Conservation (phyloP, 768 basidiomycete species). For the Chalciporus sphaerocephalus region DNA sequence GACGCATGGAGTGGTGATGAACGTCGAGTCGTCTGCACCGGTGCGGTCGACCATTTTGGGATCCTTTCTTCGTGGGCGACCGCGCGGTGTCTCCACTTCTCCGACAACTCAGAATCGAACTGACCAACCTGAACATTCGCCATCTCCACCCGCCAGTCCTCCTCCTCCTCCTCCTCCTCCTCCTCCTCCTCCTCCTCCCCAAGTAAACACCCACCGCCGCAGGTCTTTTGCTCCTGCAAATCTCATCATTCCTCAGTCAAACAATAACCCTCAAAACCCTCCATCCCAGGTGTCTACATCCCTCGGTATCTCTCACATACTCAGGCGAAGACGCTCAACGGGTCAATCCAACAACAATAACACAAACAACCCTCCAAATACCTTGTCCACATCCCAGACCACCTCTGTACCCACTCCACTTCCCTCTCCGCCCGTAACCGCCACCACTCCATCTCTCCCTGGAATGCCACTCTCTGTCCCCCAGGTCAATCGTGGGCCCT, state of each 20-base stretch:
- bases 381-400: constrained; percentile 1
- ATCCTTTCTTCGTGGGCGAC: constrained; percentile 65
- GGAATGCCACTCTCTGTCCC: constrained; percentile 20
- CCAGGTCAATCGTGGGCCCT: constrained; percentile 18
- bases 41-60: constrained; percentile 62
- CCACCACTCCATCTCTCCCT: constrained; percentile 11
- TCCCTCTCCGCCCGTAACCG: constrained; percentile 20
- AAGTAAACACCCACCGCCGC: constrained; percentile 32
- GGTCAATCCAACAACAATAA: constrained; percentile 42
- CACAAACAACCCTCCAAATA: constrained; percentile 5
- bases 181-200: constrained; percentile 23
- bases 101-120: constrained; percentile 28
- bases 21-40: constrained; percentile 30
- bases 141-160: constrained; percentile 44
- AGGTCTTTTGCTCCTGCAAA: constrained; percentile 38
- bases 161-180: constrained; percentile 25
- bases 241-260: constrained; percentile 34
- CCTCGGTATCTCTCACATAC: constrained; percentile 56
- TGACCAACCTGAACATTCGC: constrained; percentile 31
- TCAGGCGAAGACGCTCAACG: constrained; percentile 63
- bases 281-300: constrained; percentile 25
- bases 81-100: constrained; percentile 63
- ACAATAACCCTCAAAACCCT: constrained; percentile 25
- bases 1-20: constrained; percentile 6
- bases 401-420: constrained; percentile 4